Conservation (phyloP, 257 asterid genomes). For the Ajuga chamaepitys region DNA sequence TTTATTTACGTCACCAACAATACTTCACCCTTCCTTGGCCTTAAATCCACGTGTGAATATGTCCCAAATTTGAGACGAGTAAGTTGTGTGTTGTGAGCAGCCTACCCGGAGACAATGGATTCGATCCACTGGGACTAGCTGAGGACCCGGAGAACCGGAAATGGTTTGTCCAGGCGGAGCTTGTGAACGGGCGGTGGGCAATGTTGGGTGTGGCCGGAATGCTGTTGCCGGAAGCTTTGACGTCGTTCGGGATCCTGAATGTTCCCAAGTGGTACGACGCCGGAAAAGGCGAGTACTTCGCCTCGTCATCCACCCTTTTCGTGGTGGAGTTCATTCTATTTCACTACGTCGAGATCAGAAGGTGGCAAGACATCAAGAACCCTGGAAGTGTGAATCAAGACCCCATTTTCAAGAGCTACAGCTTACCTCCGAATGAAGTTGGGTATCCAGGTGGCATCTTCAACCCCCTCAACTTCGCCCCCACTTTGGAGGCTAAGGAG, state of each 20-base stretch:
- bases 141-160: conserved; percentile 80
- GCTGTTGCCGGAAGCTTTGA: conserved; percentile 73
- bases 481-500: conserved; percentile 81
- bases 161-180: conserved; percentile 90
- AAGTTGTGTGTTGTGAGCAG: conserved; percentile 24
- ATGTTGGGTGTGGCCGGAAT: conserved; percentile 94
- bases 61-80: too few species aligned
- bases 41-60: too few species aligned
- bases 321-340: conserved; percentile 93
- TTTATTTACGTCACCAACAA: too few species aligned
- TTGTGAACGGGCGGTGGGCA: conserved; percentile 89
- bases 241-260: conserved; percentile 54
- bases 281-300: conserved; percentile 72
- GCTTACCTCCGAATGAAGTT: conserved; percentile 64
- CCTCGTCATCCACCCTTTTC: conserved; percentile 76
- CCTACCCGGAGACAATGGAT: conserved; percentile 87
- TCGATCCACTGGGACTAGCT: conserved; percentile 79
- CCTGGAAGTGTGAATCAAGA: conserved; percentile 94
- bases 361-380: conserved; percentile 98
- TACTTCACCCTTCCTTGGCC: too few species aligned
- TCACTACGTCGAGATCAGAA: conserved; percentile 91
- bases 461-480: conserved; percentile 81
- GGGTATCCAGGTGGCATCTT: conserved; percentile 95
- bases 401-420: conserved; percentile 81
- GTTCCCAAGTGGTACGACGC: conserved; percentile 93